Evolutionary conservation across 768 basidiomycete species (phyloP).

Genomic region (Chiua virens): DNA sequence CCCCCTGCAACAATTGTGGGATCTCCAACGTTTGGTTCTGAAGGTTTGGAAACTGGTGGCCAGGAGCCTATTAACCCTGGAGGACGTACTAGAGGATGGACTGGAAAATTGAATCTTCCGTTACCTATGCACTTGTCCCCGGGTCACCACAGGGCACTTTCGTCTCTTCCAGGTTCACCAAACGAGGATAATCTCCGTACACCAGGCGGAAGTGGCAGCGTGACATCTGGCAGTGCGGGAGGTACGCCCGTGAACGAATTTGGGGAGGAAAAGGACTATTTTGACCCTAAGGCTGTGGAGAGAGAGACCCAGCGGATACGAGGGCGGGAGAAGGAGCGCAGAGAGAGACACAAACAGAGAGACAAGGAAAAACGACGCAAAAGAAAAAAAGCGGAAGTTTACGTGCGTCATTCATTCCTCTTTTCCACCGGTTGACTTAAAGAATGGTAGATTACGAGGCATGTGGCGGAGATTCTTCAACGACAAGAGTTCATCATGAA

Average conservation of each 20-base stretch:
- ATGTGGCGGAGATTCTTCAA: slow-evolving; percentile 78
- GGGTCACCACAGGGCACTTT: slow-evolving; percentile 11
- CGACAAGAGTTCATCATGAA: slow-evolving; percentile 86
- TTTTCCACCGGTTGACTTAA: background rate
- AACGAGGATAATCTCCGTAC: slow-evolving; percentile 5
- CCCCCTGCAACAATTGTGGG: slow-evolving; percentile 13
- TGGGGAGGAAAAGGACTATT: slow-evolving; percentile 29
- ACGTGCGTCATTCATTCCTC: slow-evolving; percentile 45
- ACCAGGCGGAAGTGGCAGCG: slow-evolving; percentile 15
- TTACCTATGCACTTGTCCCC: slow-evolving; percentile 20
- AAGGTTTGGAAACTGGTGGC: background rate
- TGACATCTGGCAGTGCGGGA: slow-evolving; percentile 13
- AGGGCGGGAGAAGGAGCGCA: slow-evolving; percentile 32
- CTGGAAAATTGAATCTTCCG: slow-evolving; percentile 41
- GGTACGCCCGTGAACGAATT: slow-evolving; percentile 20
- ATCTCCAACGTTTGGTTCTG: slow-evolving; percentile 14
- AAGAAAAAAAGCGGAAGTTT: slow-evolving; percentile 74
- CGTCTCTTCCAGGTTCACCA: slow-evolving; percentile 12
- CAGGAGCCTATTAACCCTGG: slow-evolving; percentile 2
- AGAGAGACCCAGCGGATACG: slow-evolving; percentile 20
- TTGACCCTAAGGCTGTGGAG: slow-evolving; percentile 30
- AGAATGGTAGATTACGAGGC: slow-evolving; percentile 64
- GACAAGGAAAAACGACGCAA: slow-evolving; percentile 47
- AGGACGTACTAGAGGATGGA: slow-evolving; percentile 33
- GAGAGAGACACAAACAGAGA: slow-evolving; percentile 33